phyloP scores from a whole-genome alignment of 1,284 basidiomycete species.

The Marasmius fiardii region DNA sequence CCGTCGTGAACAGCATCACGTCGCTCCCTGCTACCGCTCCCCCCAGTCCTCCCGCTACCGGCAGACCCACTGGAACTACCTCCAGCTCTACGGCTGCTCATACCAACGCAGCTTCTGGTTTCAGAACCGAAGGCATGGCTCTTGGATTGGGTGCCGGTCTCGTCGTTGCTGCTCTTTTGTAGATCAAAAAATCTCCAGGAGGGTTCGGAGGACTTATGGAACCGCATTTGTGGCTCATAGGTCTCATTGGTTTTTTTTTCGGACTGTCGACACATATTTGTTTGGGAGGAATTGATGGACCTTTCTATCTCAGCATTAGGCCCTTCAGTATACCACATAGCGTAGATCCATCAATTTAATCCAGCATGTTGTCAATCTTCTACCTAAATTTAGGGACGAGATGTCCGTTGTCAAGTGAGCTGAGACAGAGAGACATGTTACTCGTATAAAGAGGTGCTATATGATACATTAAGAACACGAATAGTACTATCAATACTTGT shows the following conservation, averaged over 20 bases:
- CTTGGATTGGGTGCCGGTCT: slow-evolving; percentile 1
- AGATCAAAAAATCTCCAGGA: not conserved
- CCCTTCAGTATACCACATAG: not conserved
- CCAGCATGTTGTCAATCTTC: too few relatives aligned
- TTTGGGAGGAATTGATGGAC: not conserved
- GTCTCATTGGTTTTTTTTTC: not conserved
- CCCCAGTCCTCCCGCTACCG: not conserved
- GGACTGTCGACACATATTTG: not conserved
- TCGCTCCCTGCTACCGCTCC: not conserved
- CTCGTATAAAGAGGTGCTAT: too few relatives aligned
- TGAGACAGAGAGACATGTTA: too few relatives aligned
- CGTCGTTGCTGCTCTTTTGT: slow-evolving; percentile 1
- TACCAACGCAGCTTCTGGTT: not conserved
- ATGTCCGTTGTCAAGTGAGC: too few relatives aligned
- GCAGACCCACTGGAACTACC: not conserved
- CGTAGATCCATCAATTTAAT: not conserved
- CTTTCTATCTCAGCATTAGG: not conserved
- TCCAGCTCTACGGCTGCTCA: not conserved
- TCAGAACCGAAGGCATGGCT: not conserved
- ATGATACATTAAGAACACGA: too few relatives aligned
- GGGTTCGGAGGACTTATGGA: too few relatives aligned
- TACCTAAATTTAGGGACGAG: too few relatives aligned
- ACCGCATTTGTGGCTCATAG: not conserved
- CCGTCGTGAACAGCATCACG: not conserved
- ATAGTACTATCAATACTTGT: too few relatives aligned